Conservation (phyloP, 2,329 filamentous ascomycete species). For the Paramyrothecium sp. region DNA sequence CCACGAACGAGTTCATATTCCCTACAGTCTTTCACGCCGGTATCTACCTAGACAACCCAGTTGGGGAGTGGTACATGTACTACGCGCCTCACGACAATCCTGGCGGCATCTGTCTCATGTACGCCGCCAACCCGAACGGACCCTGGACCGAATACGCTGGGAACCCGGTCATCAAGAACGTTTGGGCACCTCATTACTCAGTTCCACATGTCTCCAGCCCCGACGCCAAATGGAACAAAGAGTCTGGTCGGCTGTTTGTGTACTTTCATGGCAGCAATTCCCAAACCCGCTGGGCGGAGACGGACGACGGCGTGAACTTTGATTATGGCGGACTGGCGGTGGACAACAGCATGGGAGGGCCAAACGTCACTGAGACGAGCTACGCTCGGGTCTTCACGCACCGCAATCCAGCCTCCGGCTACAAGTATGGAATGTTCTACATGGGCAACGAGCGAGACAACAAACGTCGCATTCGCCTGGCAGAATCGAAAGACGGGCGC, state of each 20-base stretch:
- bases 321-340: slow-evolving; percentile 16
- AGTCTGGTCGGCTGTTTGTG: slow-evolving; percentile 9
- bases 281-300: slow-evolving; percentile 12
- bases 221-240: slow-evolving; percentile 11
- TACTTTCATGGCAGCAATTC: slow-evolving; percentile 16
- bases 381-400: slow-evolving; percentile 22
- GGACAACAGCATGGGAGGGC: slow-evolving; percentile 16
- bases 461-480: slow-evolving; percentile 19
- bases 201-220: slow-evolving; percentile 15
- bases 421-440: slow-evolving; percentile 22
- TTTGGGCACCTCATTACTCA: slow-evolving; percentile 9
- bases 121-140: slow-evolving; percentile 13
- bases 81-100: slow-evolving; percentile 24
- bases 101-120: slow-evolving; percentile 18
- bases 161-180: slow-evolving; percentile 12
- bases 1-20: slow-evolving; percentile 23
- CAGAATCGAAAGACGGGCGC: slow-evolving; percentile 18
- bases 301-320: slow-evolving; percentile 12
- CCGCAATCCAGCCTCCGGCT: slow-evolving; percentile 14
- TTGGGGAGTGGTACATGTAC: slow-evolving; percentile 22
- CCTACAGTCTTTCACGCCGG: slow-evolving; percentile 21
- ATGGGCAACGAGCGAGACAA: slow-evolving; percentile 22
- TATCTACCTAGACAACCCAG: slow-evolving; percentile 11
- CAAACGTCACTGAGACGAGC: slow-evolving; percentile 19
- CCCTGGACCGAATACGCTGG: slow-evolving; percentile 12